A percentile compares a stretch with the other conserved stretches of the same genome.
Conservation (phyloP, 495 filamentous ascomycete genomes). For the Penicillium simplicissimum region DNA sequence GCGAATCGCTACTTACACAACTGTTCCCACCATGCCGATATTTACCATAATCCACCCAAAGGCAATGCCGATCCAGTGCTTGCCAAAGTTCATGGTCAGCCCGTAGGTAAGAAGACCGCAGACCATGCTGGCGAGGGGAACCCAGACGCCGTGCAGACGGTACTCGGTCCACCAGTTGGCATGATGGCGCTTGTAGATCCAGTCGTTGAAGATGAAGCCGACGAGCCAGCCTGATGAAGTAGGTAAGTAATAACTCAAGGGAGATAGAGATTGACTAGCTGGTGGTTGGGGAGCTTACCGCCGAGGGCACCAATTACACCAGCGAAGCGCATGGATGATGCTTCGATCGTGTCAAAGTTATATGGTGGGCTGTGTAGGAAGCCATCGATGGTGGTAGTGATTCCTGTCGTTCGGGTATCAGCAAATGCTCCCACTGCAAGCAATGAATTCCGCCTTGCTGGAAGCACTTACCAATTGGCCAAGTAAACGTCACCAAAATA, state of each 20-base stretch:
- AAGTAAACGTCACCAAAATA: conserved; percentile 39
- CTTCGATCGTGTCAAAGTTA: conserved; percentile 37
- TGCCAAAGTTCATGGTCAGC: conserved; percentile 35
- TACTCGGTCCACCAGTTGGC: conserved; percentile 33
- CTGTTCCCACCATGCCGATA: conserved; percentile 38
- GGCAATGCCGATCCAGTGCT: conserved; percentile 42
- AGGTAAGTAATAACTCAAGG: too few species aligned
- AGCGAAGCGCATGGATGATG: conserved; percentile 43
- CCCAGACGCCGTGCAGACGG: conserved; percentile 42
- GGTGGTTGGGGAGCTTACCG: conserved; percentile 20
- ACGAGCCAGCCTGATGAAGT: conserved; percentile 35
- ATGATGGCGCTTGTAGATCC: conserved; percentile 36
- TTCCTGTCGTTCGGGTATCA: conserved; percentile 21
- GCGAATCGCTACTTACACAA: conserved; percentile 29
- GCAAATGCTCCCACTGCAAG: not conserved
- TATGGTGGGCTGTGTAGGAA: conserved; percentile 43
- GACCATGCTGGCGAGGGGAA: conserved; percentile 34
- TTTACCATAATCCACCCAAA: conserved; percentile 46
- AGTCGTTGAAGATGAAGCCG: conserved; percentile 40
- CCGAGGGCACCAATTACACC: conserved; percentile 37
- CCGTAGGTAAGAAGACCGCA: conserved; percentile 39
- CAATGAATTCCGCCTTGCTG: not conserved
- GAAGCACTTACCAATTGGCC: conserved; percentile 35
- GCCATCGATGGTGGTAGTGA: conserved; percentile 40
- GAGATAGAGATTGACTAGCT: not conserved